These are phyloP conservation scores for Turnera subulata DNA, from an alignment of 345 rosid species.

Conservation along the genomic window DNA sequence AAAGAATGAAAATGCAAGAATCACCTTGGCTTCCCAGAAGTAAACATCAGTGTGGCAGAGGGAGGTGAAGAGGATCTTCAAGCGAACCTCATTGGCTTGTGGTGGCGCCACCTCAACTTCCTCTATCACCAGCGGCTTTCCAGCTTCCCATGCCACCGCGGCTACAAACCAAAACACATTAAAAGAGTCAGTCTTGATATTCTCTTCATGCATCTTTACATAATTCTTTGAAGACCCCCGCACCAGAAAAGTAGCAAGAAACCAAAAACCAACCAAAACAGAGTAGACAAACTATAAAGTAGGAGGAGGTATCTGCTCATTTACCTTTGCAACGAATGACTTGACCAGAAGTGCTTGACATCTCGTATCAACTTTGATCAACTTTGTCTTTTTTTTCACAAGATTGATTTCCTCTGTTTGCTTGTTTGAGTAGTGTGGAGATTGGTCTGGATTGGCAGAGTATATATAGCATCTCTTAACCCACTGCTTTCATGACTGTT, in stretches of 20 bases:
- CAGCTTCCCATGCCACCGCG: slow-evolving; percentile 57
- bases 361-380: neutral
- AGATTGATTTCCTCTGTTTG: no score
- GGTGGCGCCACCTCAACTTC: slow-evolving; percentile 57
- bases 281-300: no score
- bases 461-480: no score
- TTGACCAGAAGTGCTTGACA: slow-evolving; percentile 30
- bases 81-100: slow-evolving; percentile 40
- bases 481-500: no score
- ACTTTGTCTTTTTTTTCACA: neutral
- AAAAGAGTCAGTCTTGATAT: neutral
- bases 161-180: slow-evolving; percentile 20
- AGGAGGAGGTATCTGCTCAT: no score
- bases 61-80: slow-evolving; percentile 36
- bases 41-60: slow-evolving; percentile 48
- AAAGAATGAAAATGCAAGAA: neutral
- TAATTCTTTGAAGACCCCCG: no score
- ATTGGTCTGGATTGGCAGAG: no score
- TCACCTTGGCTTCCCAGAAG: slow-evolving; percentile 53
- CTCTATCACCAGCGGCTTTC: slow-evolving; percentile 48
- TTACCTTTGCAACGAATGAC: slow-evolving; percentile 40
- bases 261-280: no score
- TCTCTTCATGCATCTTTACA: no score
- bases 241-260: no score
- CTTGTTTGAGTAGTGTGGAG: no score